These are phyloP conservation scores for Linum lewisii DNA, from an alignment of 345 rosid genomes.

Conservation along the genomic window DNA sequence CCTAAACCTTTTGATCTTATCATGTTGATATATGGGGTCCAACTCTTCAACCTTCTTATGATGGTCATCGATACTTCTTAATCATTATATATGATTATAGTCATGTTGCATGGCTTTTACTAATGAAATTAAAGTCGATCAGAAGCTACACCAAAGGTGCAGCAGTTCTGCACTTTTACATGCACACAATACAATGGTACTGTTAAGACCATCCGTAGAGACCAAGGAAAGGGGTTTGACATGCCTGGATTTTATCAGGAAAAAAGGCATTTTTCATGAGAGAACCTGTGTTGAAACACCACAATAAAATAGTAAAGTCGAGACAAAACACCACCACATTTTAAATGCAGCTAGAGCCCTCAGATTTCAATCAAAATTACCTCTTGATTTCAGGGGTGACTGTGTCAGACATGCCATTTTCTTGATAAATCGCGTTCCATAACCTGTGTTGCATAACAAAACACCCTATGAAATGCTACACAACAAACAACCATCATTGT, in stretches of 20 bases:
- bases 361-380: not conserved
- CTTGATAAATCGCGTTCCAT: not conserved
- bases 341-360: too few species aligned
- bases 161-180: not conserved
- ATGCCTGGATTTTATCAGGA: not conserved
- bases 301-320: too few species aligned
- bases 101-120: not conserved
- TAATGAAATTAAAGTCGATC: too few species aligned
- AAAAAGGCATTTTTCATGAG: not conserved
- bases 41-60: not conserved
- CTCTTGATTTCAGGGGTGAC: not conserved
- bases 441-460: not conserved
- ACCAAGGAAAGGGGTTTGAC: not conserved
- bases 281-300: too few species aligned
- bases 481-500: not conserved
- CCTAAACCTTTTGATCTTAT: not conserved
- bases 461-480: not conserved
- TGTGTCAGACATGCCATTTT: not conserved
- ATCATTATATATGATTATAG: not conserved
- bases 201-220: not conserved
- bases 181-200: not conserved
- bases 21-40: slow-evolving; percentile 1
- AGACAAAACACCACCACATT: too few species aligned
- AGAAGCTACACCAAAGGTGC: not conserved
- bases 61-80: not conserved